Evolutionary conservation across 106 monocot species (phyloP).

Genomic region (Hemerocallis citrina): DNA sequence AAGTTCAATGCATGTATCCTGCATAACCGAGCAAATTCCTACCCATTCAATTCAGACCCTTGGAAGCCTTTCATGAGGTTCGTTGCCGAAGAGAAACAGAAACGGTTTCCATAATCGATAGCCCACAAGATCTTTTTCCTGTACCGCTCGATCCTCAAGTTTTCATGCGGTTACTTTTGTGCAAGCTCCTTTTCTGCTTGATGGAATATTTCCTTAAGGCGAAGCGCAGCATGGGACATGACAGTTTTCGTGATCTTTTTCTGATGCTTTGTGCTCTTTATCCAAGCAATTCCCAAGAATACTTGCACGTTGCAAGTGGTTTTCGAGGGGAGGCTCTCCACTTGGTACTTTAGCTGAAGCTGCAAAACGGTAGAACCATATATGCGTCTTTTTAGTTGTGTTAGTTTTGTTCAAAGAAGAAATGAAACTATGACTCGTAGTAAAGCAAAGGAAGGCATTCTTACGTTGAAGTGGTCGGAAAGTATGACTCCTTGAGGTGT

Average conservation of each 20-base stretch:
- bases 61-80: no score
- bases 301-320: slow-evolving; percentile 47
- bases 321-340: slow-evolving; percentile 28
- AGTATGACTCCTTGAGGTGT: slow-evolving; percentile 44
- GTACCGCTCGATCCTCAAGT: no score
- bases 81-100: no score
- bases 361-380: slow-evolving; percentile 14
- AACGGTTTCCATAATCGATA: no score
- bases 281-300: slow-evolving; percentile 47
- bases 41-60: no score
- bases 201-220: slow-evolving; percentile 40
- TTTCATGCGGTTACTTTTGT: no score
- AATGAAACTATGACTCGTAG: background rate
- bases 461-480: slow-evolving; percentile 64
- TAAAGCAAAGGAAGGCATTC: slow-evolving; percentile 1
- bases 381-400: no score
- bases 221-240: slow-evolving; percentile 26
- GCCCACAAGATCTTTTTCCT: no score
- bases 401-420: background rate
- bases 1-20: no score
- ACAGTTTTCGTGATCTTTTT: slow-evolving; percentile 50
- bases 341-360: slow-evolving; percentile 57
- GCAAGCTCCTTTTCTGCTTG: slow-evolving; percentile 30
- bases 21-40: no score
- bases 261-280: slow-evolving; percentile 58